Evolutionary conservation across 306 rosid species (phyloP), one percentile per base, ranked within the genome.

Genomic region (Sechiopsis laciniata): DNA sequence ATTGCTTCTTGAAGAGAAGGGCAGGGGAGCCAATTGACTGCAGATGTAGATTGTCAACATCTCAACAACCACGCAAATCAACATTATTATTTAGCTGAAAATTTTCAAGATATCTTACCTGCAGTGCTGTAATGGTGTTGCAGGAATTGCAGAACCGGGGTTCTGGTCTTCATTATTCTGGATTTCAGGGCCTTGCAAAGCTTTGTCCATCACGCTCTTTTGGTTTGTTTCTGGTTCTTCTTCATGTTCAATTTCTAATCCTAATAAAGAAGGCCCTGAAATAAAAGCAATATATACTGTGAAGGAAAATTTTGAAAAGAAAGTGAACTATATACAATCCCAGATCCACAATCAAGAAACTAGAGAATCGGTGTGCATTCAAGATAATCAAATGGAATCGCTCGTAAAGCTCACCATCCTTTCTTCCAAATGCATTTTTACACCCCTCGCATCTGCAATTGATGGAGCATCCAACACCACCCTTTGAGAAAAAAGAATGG

Each of bases 371-470:
- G 53, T 8, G 5, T 17, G 51, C 16, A 65, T n/a, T 67, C 26
- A 55, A 22, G 40, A 48, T 11, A 72, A 64, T 45, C 51, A 35
- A 6, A 19, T 11, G 62, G 22, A 74, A 63, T 40, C 40, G 24
- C 54, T 15, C 6, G 42, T 69, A 61, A 48, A 17, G 77, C 95
- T 84, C 74, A 91, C 97, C 96, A 77, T 90, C 93, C 82, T 87
- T 93, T 83, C 85, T 88, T 54, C 98, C 98, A 79, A 75, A 83
- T 48, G 85, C 79, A 59, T 93, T 93, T 82, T 86, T 85, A 76
- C 98, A 93, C 22, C 96, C 96, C 82, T 90, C 91, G 60, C 98
- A 93, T 83, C 90, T 82, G 81, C 97, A 93, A 76, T 80, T 58
- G 75, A 84, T 68, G 63, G 97, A 90, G 83, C 98, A 93, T 80